Conservation (phyloP, 495 filamentous ascomycete genomes). For the Lichenothelia convexa region DNA sequence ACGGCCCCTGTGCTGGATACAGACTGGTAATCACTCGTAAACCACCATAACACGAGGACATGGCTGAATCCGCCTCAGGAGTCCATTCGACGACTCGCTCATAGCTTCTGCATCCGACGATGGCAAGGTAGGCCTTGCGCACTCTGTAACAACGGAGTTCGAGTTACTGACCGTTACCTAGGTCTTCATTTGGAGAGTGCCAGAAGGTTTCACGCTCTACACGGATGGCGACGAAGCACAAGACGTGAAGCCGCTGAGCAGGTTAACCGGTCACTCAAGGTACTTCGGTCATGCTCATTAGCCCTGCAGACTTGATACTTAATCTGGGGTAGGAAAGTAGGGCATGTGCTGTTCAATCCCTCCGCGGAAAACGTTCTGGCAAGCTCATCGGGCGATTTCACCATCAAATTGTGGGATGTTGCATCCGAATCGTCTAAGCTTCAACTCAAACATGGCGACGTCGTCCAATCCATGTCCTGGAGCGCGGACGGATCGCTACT, state of each 20-base stretch:
- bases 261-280: conserved; percentile 59
- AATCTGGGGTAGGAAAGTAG: conserved; percentile 51
- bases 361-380: conserved; percentile 90
- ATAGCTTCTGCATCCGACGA: conserved; percentile 92
- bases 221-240: conserved; percentile 66
- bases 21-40: conserved; percentile 73
- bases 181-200: conserved; percentile 90
- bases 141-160: background rate
- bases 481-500: conserved; percentile 77
- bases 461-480: conserved; percentile 92
- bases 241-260: conserved; percentile 64
- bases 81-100: conserved; percentile 82
- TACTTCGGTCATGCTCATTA: conserved; percentile 9
- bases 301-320: background rate
- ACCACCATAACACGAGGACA: conserved; percentile 1
- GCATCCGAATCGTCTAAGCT: conserved; percentile 53
- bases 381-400: conserved; percentile 85
- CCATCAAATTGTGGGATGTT: conserved; percentile 92
- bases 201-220: conserved; percentile 66
- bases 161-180: conserved; percentile 16
- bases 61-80: conserved; percentile 39
- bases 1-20: conserved; percentile 92
- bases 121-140: conserved; percentile 44
- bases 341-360: conserved; percentile 94
- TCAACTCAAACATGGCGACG: conserved; percentile 66